A percentile compares a stretch with the other conserved stretches of the same genome.
Evolutionary conservation across 495 filamentous ascomycete species (phyloP).

Genomic region (Hapsidospora chrysogenum): DNA sequence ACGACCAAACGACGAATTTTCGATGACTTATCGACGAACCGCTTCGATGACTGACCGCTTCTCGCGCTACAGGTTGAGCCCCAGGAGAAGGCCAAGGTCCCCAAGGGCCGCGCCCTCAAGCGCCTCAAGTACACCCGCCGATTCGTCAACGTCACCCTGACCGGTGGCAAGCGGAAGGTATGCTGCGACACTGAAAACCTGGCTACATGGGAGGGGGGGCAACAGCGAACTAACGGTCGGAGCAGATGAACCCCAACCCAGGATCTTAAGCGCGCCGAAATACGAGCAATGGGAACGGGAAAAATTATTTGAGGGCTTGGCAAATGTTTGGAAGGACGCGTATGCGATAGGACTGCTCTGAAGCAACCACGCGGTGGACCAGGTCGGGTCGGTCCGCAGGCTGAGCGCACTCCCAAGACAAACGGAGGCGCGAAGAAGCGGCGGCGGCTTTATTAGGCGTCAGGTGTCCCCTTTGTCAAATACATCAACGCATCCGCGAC

Average conservation of each 20-base stretch:
- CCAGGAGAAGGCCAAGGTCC: constrained; percentile 82
- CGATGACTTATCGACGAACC: not conserved
- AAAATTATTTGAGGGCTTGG: constrained; percentile 1
- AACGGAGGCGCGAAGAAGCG: constrained; percentile 1
- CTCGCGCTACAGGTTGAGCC: constrained; percentile 45
- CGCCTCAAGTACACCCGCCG: constrained; percentile 90
- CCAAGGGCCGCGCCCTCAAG: constrained; percentile 99
- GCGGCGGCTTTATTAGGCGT: constrained; percentile 2
- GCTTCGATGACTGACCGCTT: not conserved
- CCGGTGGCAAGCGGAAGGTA: constrained; percentile 98
- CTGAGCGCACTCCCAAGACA: constrained; percentile 1
- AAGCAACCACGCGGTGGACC: no score
- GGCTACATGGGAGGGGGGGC: not conserved
- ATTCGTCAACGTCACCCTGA: constrained; percentile 98
- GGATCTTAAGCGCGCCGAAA: constrained; percentile 16
- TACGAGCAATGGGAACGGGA: constrained; percentile 6
- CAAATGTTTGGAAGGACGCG: not conserved
- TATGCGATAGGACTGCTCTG: no score
- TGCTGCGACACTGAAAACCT: constrained; percentile 2
- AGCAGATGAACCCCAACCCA: constrained; percentile 36
- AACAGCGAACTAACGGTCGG: no score
- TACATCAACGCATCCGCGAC: not conserved
- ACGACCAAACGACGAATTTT: constrained; percentile 9
- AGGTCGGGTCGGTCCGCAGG: constrained; percentile 1
- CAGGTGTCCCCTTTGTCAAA: constrained; percentile 2